Evolutionary conservation across 371 early-diverging fungal species (phyloP).

Genomic region (Mucor racemosus): DNA sequence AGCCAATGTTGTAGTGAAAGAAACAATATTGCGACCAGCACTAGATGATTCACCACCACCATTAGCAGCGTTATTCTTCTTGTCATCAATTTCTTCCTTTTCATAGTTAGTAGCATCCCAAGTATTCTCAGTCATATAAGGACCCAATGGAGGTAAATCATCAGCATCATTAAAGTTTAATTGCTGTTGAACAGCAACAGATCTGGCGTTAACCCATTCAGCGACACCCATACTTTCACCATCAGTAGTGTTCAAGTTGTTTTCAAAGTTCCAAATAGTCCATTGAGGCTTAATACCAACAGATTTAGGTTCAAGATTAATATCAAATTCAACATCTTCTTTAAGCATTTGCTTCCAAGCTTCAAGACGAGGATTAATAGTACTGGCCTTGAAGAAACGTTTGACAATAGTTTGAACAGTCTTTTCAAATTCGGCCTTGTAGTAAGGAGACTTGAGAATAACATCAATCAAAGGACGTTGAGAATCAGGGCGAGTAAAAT

Average conservation of each 20-base stretch:
- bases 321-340: slow-evolving; percentile 54
- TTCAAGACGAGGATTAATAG: slow-evolving; percentile 50
- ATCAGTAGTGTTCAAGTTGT: slow-evolving; percentile 38
- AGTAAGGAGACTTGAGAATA: slow-evolving; percentile 46
- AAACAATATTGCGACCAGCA: slow-evolving; percentile 3
- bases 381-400: slow-evolving; percentile 53
- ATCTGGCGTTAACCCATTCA: slow-evolving; percentile 35
- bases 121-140: slow-evolving; percentile 21
- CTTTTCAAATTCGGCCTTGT: slow-evolving; percentile 44
- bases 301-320: slow-evolving; percentile 35
- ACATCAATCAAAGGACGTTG: slow-evolving; percentile 40
- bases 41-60: slow-evolving; percentile 1
- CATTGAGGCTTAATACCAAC: slow-evolving; percentile 40
- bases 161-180: slow-evolving; percentile 41
- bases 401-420: slow-evolving; percentile 50
- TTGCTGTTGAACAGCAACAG: slow-evolving; percentile 31
- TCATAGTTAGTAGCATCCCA: slow-evolving; percentile 28
- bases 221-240: slow-evolving; percentile 33
- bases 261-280: slow-evolving; percentile 50
- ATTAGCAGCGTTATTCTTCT: slow-evolving; percentile 10
- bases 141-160: slow-evolving; percentile 36
- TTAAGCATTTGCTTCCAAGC: slow-evolving; percentile 51
- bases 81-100: slow-evolving; percentile 11
- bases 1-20: slow-evolving; percentile 5
- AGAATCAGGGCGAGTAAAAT: slow-evolving; percentile 36